Conservation (phyloP, 768 basidiomycete species). For the Boletellus ananiceps region DNA sequence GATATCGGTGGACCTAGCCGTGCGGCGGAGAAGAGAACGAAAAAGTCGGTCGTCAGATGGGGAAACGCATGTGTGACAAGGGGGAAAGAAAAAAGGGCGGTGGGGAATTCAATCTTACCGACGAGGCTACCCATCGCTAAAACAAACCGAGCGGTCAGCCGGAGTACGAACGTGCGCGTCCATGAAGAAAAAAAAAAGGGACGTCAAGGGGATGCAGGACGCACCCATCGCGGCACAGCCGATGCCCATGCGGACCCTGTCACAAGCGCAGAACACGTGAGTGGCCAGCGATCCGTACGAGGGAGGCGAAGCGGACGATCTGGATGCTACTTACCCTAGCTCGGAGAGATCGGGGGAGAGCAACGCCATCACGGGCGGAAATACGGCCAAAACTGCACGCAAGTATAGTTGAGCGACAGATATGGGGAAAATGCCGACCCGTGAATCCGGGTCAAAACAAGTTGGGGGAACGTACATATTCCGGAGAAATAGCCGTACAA, state of each 20-base stretch:
- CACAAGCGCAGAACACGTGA: not conserved
- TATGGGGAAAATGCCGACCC: not conserved
- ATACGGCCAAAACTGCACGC: conserved; percentile 33
- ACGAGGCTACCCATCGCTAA: conserved; percentile 25
- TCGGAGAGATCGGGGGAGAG: conserved; percentile 47
- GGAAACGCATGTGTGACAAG: not conserved
- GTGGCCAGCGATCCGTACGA: no score
- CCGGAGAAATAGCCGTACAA: conserved; percentile 54
- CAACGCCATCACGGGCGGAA: conserved; percentile 42
- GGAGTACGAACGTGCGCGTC: not conserved
- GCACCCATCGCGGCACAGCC: conserved; percentile 46
- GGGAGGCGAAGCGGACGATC: not conserved
- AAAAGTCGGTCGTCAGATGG: not conserved
- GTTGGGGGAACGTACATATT: conserved; percentile 28
- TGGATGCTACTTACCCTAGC: conserved; percentile 37
- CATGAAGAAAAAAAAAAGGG: not conserved
- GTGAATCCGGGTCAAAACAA: not conserved
- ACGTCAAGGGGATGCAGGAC: not conserved
- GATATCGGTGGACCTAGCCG: conserved; percentile 49
- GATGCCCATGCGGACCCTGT: conserved; percentile 44
- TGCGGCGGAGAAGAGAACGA: conserved; percentile 22
- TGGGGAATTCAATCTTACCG: not conserved
- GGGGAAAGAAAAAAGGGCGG: no score
- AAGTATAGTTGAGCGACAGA: not conserved
- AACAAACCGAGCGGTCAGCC: no score